Percentiles rank a stretch among this genome's conserved stretches.
Evolutionary conservation across 768 basidiomycete genomes (phyloP).

Genomic region (Royoungia palumana): DNA sequence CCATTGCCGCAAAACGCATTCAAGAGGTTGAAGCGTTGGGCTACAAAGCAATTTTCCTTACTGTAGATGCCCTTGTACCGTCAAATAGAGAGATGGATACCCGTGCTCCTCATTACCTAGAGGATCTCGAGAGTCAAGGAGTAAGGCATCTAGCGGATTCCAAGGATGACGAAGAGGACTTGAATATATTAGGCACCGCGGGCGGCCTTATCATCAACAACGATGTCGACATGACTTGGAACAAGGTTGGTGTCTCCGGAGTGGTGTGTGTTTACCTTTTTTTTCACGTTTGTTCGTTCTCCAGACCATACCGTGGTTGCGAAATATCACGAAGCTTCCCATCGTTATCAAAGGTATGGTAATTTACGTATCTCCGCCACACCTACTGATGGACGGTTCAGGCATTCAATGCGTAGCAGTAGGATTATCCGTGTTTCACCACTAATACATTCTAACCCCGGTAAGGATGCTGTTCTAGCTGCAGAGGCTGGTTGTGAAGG

Average conservation of each 20-base stretch:
- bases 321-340: conserved; percentile 64
- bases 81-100: conserved; percentile 80
- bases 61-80: conserved; percentile 83
- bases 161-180: conserved; percentile 32
- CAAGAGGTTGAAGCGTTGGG: conserved; percentile 68
- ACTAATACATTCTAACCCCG: conserved; percentile 7
- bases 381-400: conserved; percentile 24
- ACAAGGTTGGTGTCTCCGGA: conserved; percentile 41
- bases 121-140: conserved; percentile 50
- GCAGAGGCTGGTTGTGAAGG: conserved; percentile 82
- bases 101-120: conserved; percentile 53
- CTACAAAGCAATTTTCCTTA: conserved; percentile 87
- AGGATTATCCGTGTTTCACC: background rate
- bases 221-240: conserved; percentile 77
- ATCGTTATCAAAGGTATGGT: conserved; percentile 67
- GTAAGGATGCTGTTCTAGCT: conserved; percentile 82
- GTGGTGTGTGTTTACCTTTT: background rate
- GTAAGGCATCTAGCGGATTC: conserved; percentile 19
- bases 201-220: conserved; percentile 64
- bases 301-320: conserved; percentile 75
- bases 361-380: background rate
- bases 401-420: conserved; percentile 77
- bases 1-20: conserved; percentile 64
- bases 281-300: background rate
- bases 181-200: conserved; percentile 57